Evolutionary conservation across 2,329 filamentous ascomycete genomes (phyloP).

Genomic region (Phialophora tarda): DNA sequence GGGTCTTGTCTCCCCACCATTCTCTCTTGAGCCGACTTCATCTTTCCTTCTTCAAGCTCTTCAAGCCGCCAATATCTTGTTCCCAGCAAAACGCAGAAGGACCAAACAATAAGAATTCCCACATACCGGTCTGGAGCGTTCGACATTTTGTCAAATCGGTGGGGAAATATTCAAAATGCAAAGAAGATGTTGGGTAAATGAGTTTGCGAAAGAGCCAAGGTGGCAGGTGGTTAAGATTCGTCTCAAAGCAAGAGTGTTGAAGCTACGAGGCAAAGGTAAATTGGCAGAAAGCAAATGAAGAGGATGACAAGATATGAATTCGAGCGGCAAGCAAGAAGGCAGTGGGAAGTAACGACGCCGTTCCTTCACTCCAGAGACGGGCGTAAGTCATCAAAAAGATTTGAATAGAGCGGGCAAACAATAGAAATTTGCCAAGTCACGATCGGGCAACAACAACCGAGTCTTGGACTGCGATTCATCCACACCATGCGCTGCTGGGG

Average conservation of each 20-base stretch:
- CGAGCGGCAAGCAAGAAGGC: neutral
- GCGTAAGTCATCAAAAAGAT: neutral
- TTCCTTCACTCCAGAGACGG: neutral
- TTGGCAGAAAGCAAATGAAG: neutral
- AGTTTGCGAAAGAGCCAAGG: neutral
- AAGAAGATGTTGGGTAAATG: conserved; percentile 4
- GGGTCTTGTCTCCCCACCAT: conserved; percentile 1
- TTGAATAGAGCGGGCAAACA: neutral
- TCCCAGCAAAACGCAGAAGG: conserved; percentile 1
- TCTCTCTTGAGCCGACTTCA: neutral
- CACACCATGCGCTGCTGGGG: neutral
- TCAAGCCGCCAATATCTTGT: neutral
- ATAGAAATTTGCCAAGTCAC: conserved; percentile 17
- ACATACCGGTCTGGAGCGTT: conserved; percentile 40
- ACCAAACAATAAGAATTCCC: conserved; percentile 1
- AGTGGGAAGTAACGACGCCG: neutral
- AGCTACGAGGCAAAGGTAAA: neutral
- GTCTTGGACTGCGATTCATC: neutral
- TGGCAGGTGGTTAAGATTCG: conserved; percentile 2
- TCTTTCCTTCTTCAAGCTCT: neutral
- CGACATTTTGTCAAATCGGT: conserved; percentile 23
- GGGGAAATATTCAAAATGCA: conserved; percentile 13
- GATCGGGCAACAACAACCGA: neutral
- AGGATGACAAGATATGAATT: neutral
- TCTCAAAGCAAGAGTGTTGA: neutral